These are phyloP conservation scores for Corynascus novoguineensis DNA, from an alignment of 495 filamentous ascomycete species.

Conservation along the genomic window DNA sequence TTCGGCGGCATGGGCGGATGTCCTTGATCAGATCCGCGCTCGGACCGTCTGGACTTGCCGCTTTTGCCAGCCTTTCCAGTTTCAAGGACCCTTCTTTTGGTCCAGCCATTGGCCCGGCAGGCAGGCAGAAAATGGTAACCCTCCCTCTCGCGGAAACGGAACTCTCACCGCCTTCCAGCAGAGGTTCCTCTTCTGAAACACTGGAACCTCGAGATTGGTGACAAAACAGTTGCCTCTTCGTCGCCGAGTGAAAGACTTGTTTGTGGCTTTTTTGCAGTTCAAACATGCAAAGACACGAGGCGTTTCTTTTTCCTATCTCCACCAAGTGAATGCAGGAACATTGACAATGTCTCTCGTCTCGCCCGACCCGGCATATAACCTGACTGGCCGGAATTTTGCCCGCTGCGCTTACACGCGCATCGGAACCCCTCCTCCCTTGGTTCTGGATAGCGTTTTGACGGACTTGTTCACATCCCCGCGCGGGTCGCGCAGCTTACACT, in stretches of 20 bases:
- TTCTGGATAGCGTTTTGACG: too few relatives aligned
- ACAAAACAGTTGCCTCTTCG: not conserved
- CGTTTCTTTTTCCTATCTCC: not conserved
- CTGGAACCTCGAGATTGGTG: not conserved
- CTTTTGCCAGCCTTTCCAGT: not conserved
- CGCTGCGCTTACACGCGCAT: too few relatives aligned
- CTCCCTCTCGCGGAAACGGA: not conserved
- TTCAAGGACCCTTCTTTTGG: not conserved
- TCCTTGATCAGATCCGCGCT: not conserved
- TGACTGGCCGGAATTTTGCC: too few relatives aligned
- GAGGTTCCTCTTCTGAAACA: not conserved
- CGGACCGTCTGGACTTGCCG: not conserved
- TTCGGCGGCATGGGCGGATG: conserved; percentile 15
- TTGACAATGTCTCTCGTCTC: too few relatives aligned
- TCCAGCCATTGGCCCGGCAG: not conserved
- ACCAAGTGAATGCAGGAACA: not conserved
- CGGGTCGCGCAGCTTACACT: too few relatives aligned
- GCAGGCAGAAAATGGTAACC: not conserved
- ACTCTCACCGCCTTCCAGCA: not conserved
- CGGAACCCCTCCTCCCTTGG: too few relatives aligned
- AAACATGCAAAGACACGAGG: not conserved
- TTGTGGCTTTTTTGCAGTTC: not conserved
- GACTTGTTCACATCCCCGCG: too few relatives aligned
- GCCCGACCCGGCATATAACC: too few relatives aligned
- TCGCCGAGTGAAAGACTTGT: not conserved